Base-by-base conservation (phyloP, 768 basidiomycete genomes). In the Royoungia palumana region DNA sequence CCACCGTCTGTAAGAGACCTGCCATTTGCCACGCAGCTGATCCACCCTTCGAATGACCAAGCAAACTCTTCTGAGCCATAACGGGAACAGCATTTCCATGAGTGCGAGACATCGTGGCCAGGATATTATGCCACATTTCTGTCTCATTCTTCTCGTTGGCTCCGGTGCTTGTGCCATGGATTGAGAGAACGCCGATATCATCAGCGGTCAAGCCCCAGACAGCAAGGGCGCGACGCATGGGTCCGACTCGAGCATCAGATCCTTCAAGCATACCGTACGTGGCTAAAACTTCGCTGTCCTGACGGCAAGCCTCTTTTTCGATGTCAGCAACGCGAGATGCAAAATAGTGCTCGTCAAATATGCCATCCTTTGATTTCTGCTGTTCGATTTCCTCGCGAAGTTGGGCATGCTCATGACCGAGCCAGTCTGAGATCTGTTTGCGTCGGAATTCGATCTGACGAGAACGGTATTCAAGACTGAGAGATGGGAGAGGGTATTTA, bases 131-230 rank as follows among this genome's bases (percentile, higher is more conserved):
- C 90, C 95, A 98, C 47, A 97, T 94, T 56, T 83, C 83, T 2
- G 92, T 92, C 76, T 99, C 96, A 66, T 99, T 99, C 75, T 92
- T 89, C 76, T 99, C 96, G 59, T 93, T 93, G 13, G 90, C 90
- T 51, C 76, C 80, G 1, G 90, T 93, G 63, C 90, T 91, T 10
- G 90, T 93, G 21, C 90, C 90, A 53, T 93, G 90, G 49, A 93
- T 91, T 12, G 90, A 92, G 47, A 93, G 74, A 25, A 92, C 87
- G 52, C 88, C 94, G 54, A 98, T 81, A 54, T 96, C 92, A 64
- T 98, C 94, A 12, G 89, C 88, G 11, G 80, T 89, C 56, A 99
- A 75, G 53, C 94, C 94, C 94, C 94, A 99, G 32, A 98, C 88
- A 41, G 96, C 96, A 44, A 99, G 78, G 3, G 95, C 95, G 47